Evolutionary conservation across 371 early-diverging fungal species (phyloP), one percentile per base, ranked within the genome.

Genomic region (Rhizopus microsporus): DNA sequence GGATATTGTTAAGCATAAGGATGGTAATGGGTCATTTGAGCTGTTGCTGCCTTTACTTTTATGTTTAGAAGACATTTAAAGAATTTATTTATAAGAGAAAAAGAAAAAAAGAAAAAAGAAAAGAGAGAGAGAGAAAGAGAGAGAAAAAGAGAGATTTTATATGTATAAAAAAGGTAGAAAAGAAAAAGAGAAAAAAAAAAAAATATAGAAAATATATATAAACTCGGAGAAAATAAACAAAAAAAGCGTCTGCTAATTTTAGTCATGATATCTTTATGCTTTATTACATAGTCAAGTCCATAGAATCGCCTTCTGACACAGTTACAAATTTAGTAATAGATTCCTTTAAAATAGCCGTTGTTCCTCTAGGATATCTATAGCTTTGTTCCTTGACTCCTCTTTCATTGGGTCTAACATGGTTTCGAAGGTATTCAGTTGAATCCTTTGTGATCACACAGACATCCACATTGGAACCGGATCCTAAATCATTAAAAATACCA

Each of bases 401-500:
- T 75, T 92, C 92, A 71, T 96, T 97, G 29, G 98, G 98, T 63
- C 69, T 84, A 51, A 69, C 76, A 70, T 94, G 92, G 75, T 93
- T 93, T 50, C 96, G 85, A 50, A 94, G 82, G 51, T 90, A 88
- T 52, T 96, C 95, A 15, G 89, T 87, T 39, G 82, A 82, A 48
- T 81, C 77, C 69, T 90, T 89, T 60, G 88, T 93, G 70, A 98
- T 93, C 13, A 98, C 94, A 57, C 85, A 86, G 6, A 98, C 89
- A 82, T 99, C 99, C 59, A 99, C 97, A 74, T 98, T 98, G 32
- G 94, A 93, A 62, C 99, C 99, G 45, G 99, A 99, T 65, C 99
- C 99, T 48, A 99, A 80, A 81, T 99, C 99, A 77, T 99, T 99
- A 75, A 97, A 94, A 62, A 99, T 95, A 85, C 99, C 99, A 31